Conservation (phyloP, 148 eudicot genomes). For the Bassia scoparia region DNA sequence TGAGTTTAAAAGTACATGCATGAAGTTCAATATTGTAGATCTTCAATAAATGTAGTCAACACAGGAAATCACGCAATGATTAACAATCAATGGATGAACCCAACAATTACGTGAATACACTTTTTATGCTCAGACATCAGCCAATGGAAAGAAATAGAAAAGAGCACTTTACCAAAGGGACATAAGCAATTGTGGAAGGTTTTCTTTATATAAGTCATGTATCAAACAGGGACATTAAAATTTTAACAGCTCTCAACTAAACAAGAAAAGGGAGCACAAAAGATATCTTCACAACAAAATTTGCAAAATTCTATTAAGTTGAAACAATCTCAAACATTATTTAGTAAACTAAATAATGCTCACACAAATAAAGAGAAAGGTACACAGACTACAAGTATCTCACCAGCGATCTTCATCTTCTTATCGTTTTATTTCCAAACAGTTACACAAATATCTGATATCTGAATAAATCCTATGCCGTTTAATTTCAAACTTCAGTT, state of each 20-base stretch:
- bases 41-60: not conserved
- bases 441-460: not conserved
- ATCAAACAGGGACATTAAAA: not conserved
- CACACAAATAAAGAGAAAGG: slow-evolving; percentile 5
- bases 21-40: not conserved
- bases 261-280: not conserved
- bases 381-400: not conserved
- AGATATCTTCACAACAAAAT: not conserved
- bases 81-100: not conserved
- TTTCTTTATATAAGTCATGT: not conserved
- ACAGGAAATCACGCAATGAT: too few relatives aligned
- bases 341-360: slow-evolving; percentile 9
- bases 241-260: not conserved
- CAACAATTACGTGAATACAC: not conserved
- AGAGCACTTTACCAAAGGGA: not conserved
- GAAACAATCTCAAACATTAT: not conserved
- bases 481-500: slow-evolving; percentile 12
- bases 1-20: not conserved
- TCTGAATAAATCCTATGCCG: slow-evolving; percentile 5
- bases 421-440: not conserved
- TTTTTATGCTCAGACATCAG: not conserved
- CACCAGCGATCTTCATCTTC: slow-evolving; percentile 2
- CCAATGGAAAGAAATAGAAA: not conserved
- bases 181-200: not conserved
- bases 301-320: not conserved